Base-by-base conservation (phyloP, 805 yeast species). In the Cyberlindnera maritima region DNA sequence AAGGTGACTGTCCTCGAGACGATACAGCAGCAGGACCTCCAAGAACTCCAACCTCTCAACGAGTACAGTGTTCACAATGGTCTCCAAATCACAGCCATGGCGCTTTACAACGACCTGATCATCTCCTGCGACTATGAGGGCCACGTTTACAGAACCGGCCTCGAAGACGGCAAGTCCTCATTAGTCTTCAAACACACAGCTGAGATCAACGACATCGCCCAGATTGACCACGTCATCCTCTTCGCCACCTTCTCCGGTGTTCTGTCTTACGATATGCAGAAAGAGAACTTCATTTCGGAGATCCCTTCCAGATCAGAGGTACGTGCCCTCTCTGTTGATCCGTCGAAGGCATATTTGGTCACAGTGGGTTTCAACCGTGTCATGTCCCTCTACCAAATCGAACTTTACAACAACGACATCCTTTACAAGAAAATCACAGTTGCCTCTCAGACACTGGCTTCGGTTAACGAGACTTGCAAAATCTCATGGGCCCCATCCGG, bases 401-500 rank as follows among this genome's bases (percentile, higher is more conserved):
- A 54, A 19, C 25, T 40, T 2, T 34, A 19, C 10, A 47, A 55
- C 20, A 55, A 42, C 1, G 53, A 52, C 1, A 4, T 52, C 1
- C 29, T 48, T 1, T 42, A 49, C 21, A 59, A 54, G 45, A 46
- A 48, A 42, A 38, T 55, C 25, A 44, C 52, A 3, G 40, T 42
- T 29, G 57, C 54, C 1, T 41, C 53, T 69, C 29, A 71, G 70
- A 11, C 71, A 0, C 33, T 58, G 19, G 37, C 48, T 2, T 67
- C 53, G 57, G 68, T 62, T 57, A 86, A 43, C 63, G 85, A 52
- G 71, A 76, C 37, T 12, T 46, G 50, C 12, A 52, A 45, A n/a
- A 39, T 53, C 69, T 79, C 86, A 35, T 83, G 90, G 90, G 79
- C 87, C 1, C 88, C 88, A 1, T 83, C 81, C 53, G 90, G 89